Evolutionary conservation across 768 basidiomycete species (phyloP), one percentile per base, ranked within the genome.

Genomic region (Tricholomella constricta): DNA sequence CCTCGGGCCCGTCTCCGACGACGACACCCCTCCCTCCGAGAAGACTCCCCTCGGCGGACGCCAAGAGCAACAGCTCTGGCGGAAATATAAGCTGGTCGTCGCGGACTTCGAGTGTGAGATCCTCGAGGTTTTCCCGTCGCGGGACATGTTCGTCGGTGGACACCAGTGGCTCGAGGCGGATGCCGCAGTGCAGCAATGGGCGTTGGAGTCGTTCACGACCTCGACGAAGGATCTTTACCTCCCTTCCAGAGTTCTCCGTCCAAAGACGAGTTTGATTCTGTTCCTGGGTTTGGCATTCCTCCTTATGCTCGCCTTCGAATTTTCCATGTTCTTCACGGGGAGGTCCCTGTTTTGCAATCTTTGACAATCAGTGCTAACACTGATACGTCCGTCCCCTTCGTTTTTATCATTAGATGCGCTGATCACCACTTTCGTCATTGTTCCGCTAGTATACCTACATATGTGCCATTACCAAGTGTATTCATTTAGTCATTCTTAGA

Each of bases 81-180:
- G 85, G 48, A 83, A 75, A 44, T 89, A 89, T 63, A 77, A 68
- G 22, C 78, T 89, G 3, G 69, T 70, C 36, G 75, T 79, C 0
- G 78, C 81, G 19, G 79, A 81, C n/a, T 83, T 89, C 62, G 73
- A 80, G 45, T 83, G 85, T 60, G 84, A 87, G 53, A 88, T 89
- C 41, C 63, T 83, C 52, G 88, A 89, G 58, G 81, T 84, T 5
- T 89, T 89, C 64, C 81, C 84, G 1, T 79, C 82, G 40, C 68
- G 88, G 36, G 77, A 82, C 8, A 88, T 89, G 86, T 89, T 89
- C 57, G 55, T 70, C 12, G 65, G 63, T 4, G 82, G 82, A 12
- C 78, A 80, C 26, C 65, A 70, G 12, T 88, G 86, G 86, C 69
- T 88, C n/a, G 66, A 71, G 9, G 72, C 60, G 8, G 59, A 51